Base-by-base conservation (phyloP, 1,284 basidiomycete species). In the Testicularia cyperi region DNA sequence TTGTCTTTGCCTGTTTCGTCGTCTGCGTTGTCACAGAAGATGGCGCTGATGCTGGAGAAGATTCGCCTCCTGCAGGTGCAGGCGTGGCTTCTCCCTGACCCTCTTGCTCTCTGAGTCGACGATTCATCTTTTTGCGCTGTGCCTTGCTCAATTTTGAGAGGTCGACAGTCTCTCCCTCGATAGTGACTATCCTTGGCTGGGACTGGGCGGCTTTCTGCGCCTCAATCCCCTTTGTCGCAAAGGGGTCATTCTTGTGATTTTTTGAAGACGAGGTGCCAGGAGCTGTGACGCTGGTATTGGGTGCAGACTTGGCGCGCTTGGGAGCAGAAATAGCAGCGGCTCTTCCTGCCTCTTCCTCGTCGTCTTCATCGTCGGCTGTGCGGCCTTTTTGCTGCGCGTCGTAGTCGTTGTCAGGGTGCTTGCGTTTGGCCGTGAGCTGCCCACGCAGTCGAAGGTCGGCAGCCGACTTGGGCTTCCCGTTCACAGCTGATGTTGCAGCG, bases 41-140 rank as follows among this genome's bases (percentile, higher is more conserved):
- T 13, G 28, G 15, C 24, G 38, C 5, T 42, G 41, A 22, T 3
- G n/a, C n/a, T n/a, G n/a, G 13, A 22, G 31, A 18, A 22, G 51
- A 22, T 24, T 19, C 21, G 20, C 29, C 8, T 5, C 9, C 22
- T 12, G 21, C n/a, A n/a, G n/a, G n/a, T n/a, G n/a, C n/a, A n/a
- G n/a, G n/a, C n/a, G n/a, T n/a, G n/a, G n/a, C n/a, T n/a, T n/a
- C n/a, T n/a, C n/a, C n/a, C n/a, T n/a, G n/a, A n/a, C 10, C 15
- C 26, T 48, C 25, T 28, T 53, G 48, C 8, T 27, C 44, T 19
- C 46, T 58, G 36, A 54, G 56, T 37, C 55, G 55, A 35, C 68
- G 65, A 36, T 65, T 68, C 49, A 68, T 44, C 57, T 70, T 70
- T 15, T 72, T 72, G 14, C 63, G 45, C 35, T 72, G 70, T 18